Evolutionary conservation across 83 land plant species (phyloP).

Genomic region (Thuja plicata): DNA sequence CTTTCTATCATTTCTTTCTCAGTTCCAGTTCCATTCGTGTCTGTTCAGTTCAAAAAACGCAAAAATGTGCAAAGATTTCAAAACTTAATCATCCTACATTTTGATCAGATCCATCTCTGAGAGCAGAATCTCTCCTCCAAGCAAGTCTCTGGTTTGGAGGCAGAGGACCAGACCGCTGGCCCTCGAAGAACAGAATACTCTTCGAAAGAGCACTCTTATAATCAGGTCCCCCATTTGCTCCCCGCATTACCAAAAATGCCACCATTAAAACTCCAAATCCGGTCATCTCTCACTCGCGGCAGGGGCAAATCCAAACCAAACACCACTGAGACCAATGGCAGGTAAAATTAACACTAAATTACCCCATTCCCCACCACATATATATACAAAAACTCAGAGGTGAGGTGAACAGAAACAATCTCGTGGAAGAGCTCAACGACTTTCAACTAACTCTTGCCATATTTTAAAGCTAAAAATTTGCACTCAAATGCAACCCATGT

Average conservation of each 20-base stretch:
- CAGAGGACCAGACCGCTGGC: slow-evolving; percentile 9
- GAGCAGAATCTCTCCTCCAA: slow-evolving; percentile 12
- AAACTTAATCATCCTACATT: not conserved
- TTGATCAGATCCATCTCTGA: slow-evolving; percentile 8
- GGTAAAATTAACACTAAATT: no score
- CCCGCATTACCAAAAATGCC: not conserved
- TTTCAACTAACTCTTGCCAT: no score
- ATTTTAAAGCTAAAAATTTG: no score
- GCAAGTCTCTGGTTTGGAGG: not conserved
- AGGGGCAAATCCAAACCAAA: no score
- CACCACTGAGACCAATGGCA: no score
- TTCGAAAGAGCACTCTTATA: not conserved
- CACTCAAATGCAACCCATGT: no score
- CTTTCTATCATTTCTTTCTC: not conserved
- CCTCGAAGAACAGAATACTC: slow-evolving; percentile 9
- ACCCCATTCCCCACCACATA: no score
- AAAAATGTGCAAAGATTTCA: not conserved
- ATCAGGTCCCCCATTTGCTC: not conserved
- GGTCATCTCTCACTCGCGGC: not conserved
- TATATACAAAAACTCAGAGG: no score
- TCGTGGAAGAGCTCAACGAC: no score
- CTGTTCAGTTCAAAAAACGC: no score
- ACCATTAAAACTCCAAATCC: not conserved
- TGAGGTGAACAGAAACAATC: no score
- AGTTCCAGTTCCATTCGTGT: not conserved